Base-by-base conservation (phyloP, 129 eudicot genomes). In the Artemisia tridentata region DNA sequence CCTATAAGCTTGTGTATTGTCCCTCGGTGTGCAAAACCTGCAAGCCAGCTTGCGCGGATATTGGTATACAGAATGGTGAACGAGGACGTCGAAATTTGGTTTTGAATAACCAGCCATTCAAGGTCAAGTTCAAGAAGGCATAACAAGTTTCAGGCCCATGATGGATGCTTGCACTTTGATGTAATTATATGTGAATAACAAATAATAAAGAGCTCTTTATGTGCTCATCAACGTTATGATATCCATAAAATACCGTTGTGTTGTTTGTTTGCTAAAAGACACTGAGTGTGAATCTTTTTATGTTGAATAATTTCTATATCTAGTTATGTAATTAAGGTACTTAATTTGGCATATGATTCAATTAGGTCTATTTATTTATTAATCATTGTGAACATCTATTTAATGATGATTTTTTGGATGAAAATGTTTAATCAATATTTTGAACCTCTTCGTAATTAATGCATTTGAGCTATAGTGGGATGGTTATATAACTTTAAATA, bases 1-100 rank as follows among this genome's bases (percentile, higher is more conserved):
- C 9, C 16, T 71, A 71, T 12, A 72, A 72, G 68, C 47, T 72
- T n/a, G 68, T 47, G 16, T 58, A 14, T 46, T 71, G 75, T 11
- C 75, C 75, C 8, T 43, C 68, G 15, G 67, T 71, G 16, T 71
- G 68, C 27, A 51, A 45, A 14, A 43, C 29, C 23, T 72, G 76
- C 45, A 72, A 59, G 45, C 48, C 48, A 5, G 27, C 47, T 59
- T 59, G 76, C 11, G 76, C 47, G 16, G 67, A 72, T 59, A 59
- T 72, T 7, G 76, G 76, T 16, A 13, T 61, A 58, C 5, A 1
- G 68, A 2, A 46, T 25, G 12, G 5, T 59, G 76, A 72, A 23
- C 60, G 50, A 7, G 68, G 25, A 63, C 14, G 51, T 31, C n/a
- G 68, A 63, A 63, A 14, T 63, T 31, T 63, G 68, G 14, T 0